Evolutionary conservation across 23 red algal genomes (phyloP).

Genomic region (Agarophyton chilense): DNA sequence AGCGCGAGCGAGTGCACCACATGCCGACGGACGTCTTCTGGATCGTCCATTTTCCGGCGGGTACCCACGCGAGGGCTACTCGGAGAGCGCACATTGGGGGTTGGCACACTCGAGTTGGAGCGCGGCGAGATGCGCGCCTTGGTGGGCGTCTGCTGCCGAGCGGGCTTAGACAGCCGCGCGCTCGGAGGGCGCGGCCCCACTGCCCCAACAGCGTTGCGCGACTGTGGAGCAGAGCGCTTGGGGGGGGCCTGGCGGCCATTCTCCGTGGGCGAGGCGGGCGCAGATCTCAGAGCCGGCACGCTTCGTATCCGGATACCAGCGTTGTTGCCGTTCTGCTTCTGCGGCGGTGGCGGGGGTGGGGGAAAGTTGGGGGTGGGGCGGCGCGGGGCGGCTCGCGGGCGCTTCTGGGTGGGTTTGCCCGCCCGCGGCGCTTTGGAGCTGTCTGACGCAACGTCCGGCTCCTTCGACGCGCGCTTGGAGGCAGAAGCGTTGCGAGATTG

Average conservation of each 20-base stretch:
- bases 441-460: neutral
- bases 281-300: conserved; percentile 7
- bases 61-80: neutral
- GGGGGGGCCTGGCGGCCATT: neutral
- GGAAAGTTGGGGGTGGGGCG: neutral
- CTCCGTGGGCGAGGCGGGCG: neutral
- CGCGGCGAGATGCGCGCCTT: neutral
- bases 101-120: neutral
- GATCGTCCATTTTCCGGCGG: neutral
- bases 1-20: conserved; percentile 13
- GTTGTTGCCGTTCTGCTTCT: neutral
- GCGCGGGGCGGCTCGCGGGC: neutral
- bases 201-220: neutral
- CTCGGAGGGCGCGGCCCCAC: neutral
- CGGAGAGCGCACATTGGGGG: neutral
- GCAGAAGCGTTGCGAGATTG: neutral
- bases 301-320: neutral
- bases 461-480: neutral
- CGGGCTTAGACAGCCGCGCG: neutral
- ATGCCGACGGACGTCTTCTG: conserved; percentile 1
- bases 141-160: neutral
- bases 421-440: neutral
- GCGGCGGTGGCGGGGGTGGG: neutral
- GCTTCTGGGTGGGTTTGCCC: conserved; percentile 9
- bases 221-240: neutral